These are phyloP conservation scores for Penicillium sp. DNA, from an alignment of 2,329 filamentous ascomycete species.

Conservation along the genomic window DNA sequence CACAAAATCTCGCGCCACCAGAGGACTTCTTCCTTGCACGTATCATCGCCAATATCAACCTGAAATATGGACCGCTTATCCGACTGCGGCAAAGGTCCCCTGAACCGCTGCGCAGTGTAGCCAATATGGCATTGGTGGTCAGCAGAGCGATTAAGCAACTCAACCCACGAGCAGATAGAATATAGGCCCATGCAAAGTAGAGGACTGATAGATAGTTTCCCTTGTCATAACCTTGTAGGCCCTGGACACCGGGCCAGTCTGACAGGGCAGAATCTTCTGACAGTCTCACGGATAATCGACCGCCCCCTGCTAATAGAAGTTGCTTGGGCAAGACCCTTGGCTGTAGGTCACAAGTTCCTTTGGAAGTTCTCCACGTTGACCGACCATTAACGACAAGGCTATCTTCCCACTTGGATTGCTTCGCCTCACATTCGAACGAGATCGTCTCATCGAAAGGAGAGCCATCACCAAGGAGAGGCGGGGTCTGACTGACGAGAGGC, in stretches of 20 bases:
- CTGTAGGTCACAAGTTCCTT: slow-evolving; percentile 11
- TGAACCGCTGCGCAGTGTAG: background rate
- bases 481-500: slow-evolving; percentile 12
- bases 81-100: background rate
- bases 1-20: slow-evolving; percentile 17
- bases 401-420: slow-evolving; percentile 5
- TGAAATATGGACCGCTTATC: slow-evolving; percentile 5
- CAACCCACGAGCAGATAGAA: slow-evolving; percentile 23
- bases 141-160: slow-evolving; percentile 17
- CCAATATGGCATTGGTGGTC: slow-evolving; percentile 15
- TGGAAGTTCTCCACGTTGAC: slow-evolving; percentile 21
- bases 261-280: slow-evolving; percentile 16
- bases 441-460: slow-evolving; percentile 5
- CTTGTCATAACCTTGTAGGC: slow-evolving; percentile 16
- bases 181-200: slow-evolving; percentile 25
- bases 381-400: slow-evolving; percentile 15
- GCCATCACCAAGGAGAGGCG: slow-evolving; percentile 17
- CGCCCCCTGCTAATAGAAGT: slow-evolving; percentile 9
- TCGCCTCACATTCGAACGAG: slow-evolving; percentile 18
- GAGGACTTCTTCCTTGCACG: slow-evolving; percentile 11
- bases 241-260: slow-evolving; percentile 19
- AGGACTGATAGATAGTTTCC: slow-evolving; percentile 22
- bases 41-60: slow-evolving; percentile 14
- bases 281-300: slow-evolving; percentile 12
- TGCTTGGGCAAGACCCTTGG: slow-evolving; percentile 15